These are phyloP conservation scores for Tuber indicum DNA, from an alignment of 495 filamentous ascomycete species.

Conservation along the genomic window DNA sequence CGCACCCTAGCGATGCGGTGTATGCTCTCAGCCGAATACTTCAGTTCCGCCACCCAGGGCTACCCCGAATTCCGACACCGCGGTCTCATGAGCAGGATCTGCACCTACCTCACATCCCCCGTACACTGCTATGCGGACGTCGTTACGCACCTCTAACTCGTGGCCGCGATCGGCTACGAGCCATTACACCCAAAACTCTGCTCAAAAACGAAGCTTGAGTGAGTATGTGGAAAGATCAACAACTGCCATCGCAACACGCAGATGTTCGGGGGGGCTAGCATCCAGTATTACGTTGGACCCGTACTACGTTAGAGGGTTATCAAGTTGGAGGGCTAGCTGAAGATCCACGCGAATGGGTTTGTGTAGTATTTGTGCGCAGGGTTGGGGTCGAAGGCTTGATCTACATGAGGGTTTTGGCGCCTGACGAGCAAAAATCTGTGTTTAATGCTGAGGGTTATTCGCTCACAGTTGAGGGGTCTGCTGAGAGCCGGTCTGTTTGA, in stretches of 20 bases:
- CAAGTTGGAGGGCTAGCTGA: slow-evolving; percentile 84
- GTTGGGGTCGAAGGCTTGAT: slow-evolving; percentile 94
- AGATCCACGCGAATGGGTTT: slow-evolving; percentile 91
- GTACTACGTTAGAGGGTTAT: slow-evolving; percentile 73
- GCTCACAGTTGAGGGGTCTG: slow-evolving; percentile 50
- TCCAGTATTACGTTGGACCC: slow-evolving; percentile 96
- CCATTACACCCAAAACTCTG: slow-evolving; percentile 66
- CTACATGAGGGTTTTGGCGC: slow-evolving; percentile 68
- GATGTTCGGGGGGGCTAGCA: slow-evolving; percentile 79
- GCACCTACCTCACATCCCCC: slow-evolving; percentile 96
- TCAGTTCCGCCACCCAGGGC: slow-evolving; percentile 47
- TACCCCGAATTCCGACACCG: slow-evolving; percentile 69
- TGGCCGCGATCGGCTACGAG: slow-evolving; percentile 89
- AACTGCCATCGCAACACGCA: slow-evolving; percentile 92
- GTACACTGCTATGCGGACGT: slow-evolving; percentile 95
- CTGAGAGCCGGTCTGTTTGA: slow-evolving; percentile 49
- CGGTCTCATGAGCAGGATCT: slow-evolving; percentile 88
- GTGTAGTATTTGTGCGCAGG: slow-evolving; percentile 86
- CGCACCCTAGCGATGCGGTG: slow-evolving; percentile 50
- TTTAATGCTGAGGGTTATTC: slow-evolving; percentile 81
- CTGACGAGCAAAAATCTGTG: slow-evolving; percentile 61
- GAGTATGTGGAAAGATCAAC: slow-evolving; percentile 95
- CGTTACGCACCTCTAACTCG: slow-evolving; percentile 85
- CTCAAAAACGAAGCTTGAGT: slow-evolving; percentile 74
- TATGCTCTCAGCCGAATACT: slow-evolving; percentile 99